Conservation (phyloP, 1,139 yeast genomes). For the Yamadazyma trypodendri region DNA sequence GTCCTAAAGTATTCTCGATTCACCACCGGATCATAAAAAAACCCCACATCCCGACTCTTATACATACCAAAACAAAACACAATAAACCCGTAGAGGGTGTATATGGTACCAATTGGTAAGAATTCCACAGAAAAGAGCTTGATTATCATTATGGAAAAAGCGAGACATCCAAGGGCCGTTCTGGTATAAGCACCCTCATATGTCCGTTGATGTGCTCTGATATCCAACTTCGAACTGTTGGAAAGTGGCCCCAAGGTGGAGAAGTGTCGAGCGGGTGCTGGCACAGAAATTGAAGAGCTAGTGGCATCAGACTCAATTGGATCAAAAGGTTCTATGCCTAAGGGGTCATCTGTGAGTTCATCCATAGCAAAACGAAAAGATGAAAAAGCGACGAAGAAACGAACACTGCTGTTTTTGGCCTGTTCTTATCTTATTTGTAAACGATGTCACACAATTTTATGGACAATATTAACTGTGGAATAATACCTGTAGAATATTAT, state of each 20-base stretch:
- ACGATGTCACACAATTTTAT: no score
- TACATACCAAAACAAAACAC: constrained; percentile 48
- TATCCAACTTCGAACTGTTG: constrained; percentile 40
- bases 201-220: constrained; percentile 60
- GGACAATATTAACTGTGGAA: no score
- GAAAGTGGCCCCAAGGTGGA: constrained; percentile 2
- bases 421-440: no score
- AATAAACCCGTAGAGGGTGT: constrained; percentile 50
- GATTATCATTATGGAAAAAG: constrained; percentile 47
- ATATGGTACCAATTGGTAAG: constrained; percentile 52
- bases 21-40: constrained; percentile 43
- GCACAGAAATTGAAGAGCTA: background rate
- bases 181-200: constrained; percentile 63
- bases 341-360: constrained; percentile 1
- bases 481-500: no score
- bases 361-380: background rate
- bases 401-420: no score
- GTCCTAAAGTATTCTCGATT: constrained; percentile 46
- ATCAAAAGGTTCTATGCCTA: background rate
- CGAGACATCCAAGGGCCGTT: constrained; percentile 48
- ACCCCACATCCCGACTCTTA: constrained; percentile 45
- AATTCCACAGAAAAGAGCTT: constrained; percentile 54
- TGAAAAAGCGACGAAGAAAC: no score
- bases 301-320: background rate
- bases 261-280: background rate